Evolutionary conservation across 2,329 filamentous ascomycete species (phyloP).

Genomic region (Claviceps quebecensis): DNA sequence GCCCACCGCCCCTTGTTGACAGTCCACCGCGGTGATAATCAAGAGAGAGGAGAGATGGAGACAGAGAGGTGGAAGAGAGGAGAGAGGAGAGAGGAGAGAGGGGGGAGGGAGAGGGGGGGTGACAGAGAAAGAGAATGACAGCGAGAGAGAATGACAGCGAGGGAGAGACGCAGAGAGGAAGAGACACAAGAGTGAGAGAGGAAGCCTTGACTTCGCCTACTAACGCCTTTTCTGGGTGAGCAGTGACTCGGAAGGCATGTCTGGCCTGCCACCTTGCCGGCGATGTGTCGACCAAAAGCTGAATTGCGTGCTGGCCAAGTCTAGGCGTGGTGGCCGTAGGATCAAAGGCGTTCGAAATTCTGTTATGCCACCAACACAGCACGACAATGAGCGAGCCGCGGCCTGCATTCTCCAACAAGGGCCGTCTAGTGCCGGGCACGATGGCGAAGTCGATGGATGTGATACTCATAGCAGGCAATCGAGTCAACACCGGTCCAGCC

Average conservation of each 20-base stretch:
- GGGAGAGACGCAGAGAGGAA: background rate
- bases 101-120: background rate
- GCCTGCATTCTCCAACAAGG: background rate
- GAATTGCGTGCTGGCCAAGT: constrained; percentile 27
- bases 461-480: constrained; percentile 3
- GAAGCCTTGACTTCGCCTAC: constrained; percentile 1
- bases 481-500: constrained; percentile 1
- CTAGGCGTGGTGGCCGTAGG: constrained; percentile 23
- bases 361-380: constrained; percentile 3
- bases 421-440: constrained; percentile 1
- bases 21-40: background rate
- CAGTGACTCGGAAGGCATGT: constrained; percentile 20
- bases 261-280: constrained; percentile 23
- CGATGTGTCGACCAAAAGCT: constrained; percentile 23
- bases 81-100: background rate
- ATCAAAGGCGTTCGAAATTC: constrained; percentile 14
- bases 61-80: background rate
- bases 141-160: too few species aligned
- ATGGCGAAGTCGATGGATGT: constrained; percentile 6
- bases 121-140: too few species aligned
- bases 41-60: background rate
- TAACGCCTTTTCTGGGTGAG: constrained; percentile 3
- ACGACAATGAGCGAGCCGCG: background rate
- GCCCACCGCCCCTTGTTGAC: too few species aligned
- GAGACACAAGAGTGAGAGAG: background rate